Base-by-base conservation (phyloP, 2,329 filamentous ascomycete species). In the Pseudogymnoascus verrucosus region DNA sequence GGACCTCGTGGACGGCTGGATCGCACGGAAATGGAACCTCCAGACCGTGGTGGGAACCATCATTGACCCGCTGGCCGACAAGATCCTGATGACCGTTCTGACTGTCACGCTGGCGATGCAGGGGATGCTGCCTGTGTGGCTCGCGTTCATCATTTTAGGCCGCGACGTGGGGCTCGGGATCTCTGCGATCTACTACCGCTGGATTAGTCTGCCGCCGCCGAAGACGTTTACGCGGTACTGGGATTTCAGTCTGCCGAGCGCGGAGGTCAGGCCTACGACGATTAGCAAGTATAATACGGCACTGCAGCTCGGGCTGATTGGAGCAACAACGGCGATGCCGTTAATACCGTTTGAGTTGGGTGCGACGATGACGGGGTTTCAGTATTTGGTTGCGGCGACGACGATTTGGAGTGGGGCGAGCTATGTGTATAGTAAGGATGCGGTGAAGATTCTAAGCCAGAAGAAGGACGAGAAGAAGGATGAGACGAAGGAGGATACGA, bases 21-120 rank as follows among this genome's bases (percentile, higher is more conserved):
- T 99, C 70, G 95, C 95, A 26, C 85, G 95, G 42, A 84, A 82
- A 65, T 98, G 89, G 86, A 89, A 93, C 61, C 82, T 91, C 64
- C 89, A 95, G 75, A 98, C 95, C 0, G 93, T 99, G 1, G 91
- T 98, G 8, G 95, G 95, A 63, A 96, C 91, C 63, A 86, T 99
- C 31, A 91, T 99, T 66, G 93, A 96, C 72, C 95, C 95, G 5
- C 95, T 97, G 89, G 95, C 95, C 2, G 95, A 99, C 77, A 99
- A 99, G 78, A 84, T 86, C 7, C 83, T 99, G 67, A 98, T 99
- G 95, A 97, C 93, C 0, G 86, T 96, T 64, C 77, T 96, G 70
- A 96, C 93, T 0, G 87, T 93, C 11, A 92, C 90, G 68, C 78
- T 98, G 51, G 92, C 93, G 3, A 81, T 89, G 66, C 92, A 96